Percentiles rank a stretch among this genome's conserved stretches.
Evolutionary conservation across 306 rosid species (phyloP).

Genomic region (Cucurbita moschata): DNA sequence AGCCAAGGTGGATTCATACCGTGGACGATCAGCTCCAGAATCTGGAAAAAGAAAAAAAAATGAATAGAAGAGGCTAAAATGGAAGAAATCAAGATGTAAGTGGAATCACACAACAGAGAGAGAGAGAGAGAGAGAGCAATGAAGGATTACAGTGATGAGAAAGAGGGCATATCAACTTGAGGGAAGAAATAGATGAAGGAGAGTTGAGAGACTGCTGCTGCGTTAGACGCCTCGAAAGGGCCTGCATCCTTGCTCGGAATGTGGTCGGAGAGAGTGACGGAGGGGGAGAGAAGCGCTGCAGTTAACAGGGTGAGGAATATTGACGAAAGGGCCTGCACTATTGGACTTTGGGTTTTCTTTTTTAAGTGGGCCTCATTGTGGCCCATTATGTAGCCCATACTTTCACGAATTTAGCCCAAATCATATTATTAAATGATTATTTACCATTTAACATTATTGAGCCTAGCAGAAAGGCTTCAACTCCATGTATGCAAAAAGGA

Average conservation of each 20-base stretch:
- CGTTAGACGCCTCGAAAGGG: conserved; percentile 54
- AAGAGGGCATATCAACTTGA: conserved; percentile 45
- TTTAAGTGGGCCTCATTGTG: not conserved
- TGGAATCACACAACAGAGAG: not conserved
- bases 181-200: conserved; percentile 21
- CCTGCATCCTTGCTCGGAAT: conserved; percentile 60
- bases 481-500: too few relatives aligned
- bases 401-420: not conserved
- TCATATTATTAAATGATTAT: too few relatives aligned
- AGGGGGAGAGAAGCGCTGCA: not conserved
- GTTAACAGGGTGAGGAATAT: not conserved
- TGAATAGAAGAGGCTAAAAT: not conserved
- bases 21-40: conserved; percentile 51
- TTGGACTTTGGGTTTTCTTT: not conserved
- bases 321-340: not conserved
- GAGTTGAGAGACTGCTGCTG: conserved; percentile 41
- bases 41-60: conserved; percentile 19
- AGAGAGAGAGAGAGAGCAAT: not conserved
- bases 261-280: conserved; percentile 3
- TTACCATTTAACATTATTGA: too few relatives aligned
- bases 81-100: not conserved
- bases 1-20: conserved; percentile 52
- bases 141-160: conserved; percentile 37
- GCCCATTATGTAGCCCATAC: not conserved
- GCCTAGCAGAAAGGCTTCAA: too few relatives aligned